A percentile compares a stretch with the other conserved stretches of the same genome.
These are phyloP conservation scores for Chloris gayana DNA, from an alignment of 176 grass and related monocot species.

Conservation along the genomic window DNA sequence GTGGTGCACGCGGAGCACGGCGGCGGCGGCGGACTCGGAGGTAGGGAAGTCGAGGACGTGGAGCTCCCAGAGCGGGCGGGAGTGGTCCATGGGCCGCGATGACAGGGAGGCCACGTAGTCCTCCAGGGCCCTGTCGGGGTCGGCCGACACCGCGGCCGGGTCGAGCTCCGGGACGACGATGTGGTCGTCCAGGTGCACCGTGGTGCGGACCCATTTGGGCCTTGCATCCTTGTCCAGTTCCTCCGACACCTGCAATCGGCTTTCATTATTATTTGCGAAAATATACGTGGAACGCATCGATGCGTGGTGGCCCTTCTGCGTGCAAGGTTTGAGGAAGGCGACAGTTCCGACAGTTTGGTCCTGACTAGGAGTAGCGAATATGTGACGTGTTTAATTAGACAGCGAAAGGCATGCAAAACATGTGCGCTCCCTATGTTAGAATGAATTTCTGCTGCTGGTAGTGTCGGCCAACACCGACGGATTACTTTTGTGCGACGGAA, in stretches of 20 bases:
- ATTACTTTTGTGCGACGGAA: too few species aligned
- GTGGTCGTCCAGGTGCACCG: constrained; percentile 66
- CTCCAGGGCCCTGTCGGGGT: constrained; percentile 55
- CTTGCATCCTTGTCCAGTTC: constrained; percentile 32
- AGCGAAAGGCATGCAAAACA: too few species aligned
- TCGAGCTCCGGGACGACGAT: constrained; percentile 66
- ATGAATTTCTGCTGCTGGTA: too few species aligned
- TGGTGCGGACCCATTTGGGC: constrained; percentile 60
- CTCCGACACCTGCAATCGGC: constrained; percentile 40
- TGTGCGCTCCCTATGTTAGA: too few species aligned
- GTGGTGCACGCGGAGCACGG: constrained; percentile 73
- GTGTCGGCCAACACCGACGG: too few species aligned
- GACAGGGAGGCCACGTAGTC: constrained; percentile 79
- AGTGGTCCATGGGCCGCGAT: constrained; percentile 48
- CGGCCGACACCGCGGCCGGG: constrained; percentile 22
- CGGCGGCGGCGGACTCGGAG: constrained; percentile 55
- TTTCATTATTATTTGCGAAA: too few species aligned
- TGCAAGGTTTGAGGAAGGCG: too few species aligned
- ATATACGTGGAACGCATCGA: too few species aligned
- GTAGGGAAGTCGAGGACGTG: constrained; percentile 90
- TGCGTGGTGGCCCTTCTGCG: too few species aligned
- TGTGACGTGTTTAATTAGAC: too few species aligned
- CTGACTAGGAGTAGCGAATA: too few species aligned
- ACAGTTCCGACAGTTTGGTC: too few species aligned
- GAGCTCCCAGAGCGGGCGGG: constrained; percentile 81